Evolutionary conservation across 352 stramenopile species (phyloP).

Genomic region (Globisporangium sylvaticum): DNA sequence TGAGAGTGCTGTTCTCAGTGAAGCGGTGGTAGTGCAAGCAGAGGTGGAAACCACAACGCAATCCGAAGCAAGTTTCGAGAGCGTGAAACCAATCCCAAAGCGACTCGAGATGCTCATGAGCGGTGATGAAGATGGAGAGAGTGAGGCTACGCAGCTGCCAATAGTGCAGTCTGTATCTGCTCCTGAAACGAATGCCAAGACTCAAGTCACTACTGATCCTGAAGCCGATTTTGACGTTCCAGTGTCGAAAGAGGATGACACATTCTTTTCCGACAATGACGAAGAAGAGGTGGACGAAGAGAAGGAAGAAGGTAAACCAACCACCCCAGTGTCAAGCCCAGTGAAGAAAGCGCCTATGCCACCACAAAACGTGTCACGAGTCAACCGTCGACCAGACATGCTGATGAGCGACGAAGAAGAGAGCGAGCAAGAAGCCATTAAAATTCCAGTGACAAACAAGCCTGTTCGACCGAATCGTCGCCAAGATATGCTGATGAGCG

Average conservation of each 20-base stretch:
- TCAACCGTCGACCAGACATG: not conserved
- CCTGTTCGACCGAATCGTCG: not conserved
- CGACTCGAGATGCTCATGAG: slow-evolving; percentile 22
- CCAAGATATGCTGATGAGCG: slow-evolving; percentile 4
- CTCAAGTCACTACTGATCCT: not conserved
- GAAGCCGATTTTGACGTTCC: not conserved
- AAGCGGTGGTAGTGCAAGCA: not conserved
- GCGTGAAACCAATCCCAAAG: not conserved
- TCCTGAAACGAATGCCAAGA: not conserved
- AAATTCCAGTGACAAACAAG: not conserved
- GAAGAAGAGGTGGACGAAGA: not conserved
- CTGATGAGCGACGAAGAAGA: slow-evolving; percentile 13
- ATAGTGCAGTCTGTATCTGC: not conserved
- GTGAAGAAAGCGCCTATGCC: not conserved
- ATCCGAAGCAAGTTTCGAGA: not conserved
- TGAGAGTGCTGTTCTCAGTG: not conserved
- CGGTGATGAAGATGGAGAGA: slow-evolving; percentile 20
- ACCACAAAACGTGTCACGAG: not conserved
- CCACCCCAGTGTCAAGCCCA: not conserved
- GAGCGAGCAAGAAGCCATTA: not conserved
- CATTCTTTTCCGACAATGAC: slow-evolving; percentile 4
- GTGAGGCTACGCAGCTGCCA: not conserved
- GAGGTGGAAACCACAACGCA: not conserved
- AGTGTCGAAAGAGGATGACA: not conserved
- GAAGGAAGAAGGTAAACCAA: not conserved